Evolutionary conservation across 768 basidiomycete species (phyloP).

Genomic region (Termitomyces sp.): DNA sequence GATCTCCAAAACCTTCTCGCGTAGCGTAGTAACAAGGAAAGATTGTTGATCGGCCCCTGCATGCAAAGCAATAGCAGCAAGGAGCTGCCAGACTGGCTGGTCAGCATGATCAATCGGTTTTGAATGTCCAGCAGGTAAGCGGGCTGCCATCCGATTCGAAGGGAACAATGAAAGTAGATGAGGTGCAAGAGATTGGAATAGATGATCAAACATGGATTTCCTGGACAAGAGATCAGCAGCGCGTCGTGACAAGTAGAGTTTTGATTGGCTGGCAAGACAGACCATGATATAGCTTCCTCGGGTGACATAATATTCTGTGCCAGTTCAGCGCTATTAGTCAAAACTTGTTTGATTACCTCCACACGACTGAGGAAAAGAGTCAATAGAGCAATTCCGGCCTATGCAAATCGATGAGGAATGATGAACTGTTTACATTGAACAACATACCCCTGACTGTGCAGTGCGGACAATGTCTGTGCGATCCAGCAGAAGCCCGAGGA

Average conservation of each 20-base stretch:
- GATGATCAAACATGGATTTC: conserved; percentile 83
- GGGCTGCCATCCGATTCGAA: conserved; percentile 63
- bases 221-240: conserved; percentile 32
- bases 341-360: conserved; percentile 83
- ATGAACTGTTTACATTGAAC: neutral
- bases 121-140: conserved; percentile 27
- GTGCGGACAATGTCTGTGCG: conserved; percentile 69
- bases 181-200: conserved; percentile 76
- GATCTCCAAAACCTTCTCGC: conserved; percentile 93
- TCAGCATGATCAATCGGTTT: conserved; percentile 63
- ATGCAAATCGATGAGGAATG: conserved; percentile 6
- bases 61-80: conserved; percentile 83
- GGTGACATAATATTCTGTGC: conserved; percentile 49
- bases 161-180: conserved; percentile 84
- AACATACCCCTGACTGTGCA: conserved; percentile 74
- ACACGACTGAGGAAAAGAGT: conserved; percentile 90
- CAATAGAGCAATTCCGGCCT: conserved; percentile 91
- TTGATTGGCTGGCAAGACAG: conserved; percentile 9
- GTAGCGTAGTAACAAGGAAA: conserved; percentile 73
- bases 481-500: conserved; percentile 79
- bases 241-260: neutral
- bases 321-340: conserved; percentile 43
- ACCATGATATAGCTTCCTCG: conserved; percentile 79
- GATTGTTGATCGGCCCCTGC: conserved; percentile 87
- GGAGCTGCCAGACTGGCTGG: conserved; percentile 93